Percentiles rank a stretch among this genome's conserved stretches.
Evolutionary conservation across 73 alveolate species (phyloP).

Genomic region (Durusdinium trenchii): DNA sequence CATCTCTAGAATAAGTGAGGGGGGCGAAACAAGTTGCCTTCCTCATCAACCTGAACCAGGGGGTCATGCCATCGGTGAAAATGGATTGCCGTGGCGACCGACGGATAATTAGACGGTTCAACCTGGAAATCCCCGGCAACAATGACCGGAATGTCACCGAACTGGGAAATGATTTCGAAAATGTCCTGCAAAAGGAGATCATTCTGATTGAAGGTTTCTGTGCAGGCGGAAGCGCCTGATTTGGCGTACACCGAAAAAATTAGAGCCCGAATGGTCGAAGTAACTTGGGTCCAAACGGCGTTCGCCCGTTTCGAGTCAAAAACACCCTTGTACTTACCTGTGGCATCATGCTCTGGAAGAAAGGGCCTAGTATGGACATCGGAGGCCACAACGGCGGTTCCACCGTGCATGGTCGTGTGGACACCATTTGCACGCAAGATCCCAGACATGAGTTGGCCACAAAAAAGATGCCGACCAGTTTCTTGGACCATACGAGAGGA

Average conservation of each 20-base stretch:
- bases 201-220: background rate
- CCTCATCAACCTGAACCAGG: background rate
- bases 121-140: background rate
- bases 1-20: background rate
- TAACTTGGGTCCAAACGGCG: background rate
- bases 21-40: background rate
- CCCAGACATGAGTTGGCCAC: too few species aligned
- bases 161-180: background rate
- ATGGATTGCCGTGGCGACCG: background rate
- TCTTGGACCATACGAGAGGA: too few species aligned
- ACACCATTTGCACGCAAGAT: too few species aligned
- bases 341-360: too few species aligned
- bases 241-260: background rate
- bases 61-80: background rate
- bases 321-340: too few species aligned
- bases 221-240: background rate
- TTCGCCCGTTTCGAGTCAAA: too few species aligned
- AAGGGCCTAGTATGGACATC: too few species aligned
- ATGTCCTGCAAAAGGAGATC: background rate
- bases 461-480: too few species aligned
- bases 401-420: too few species aligned
- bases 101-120: background rate
- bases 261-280: background rate
- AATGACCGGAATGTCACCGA: background rate
- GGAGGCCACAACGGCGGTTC: too few species aligned